Evolutionary conservation across 1,139 yeast genomes (phyloP), one percentile per base, ranked within the genome.

Genomic region (Kurtzmaniella natalensis): DNA sequence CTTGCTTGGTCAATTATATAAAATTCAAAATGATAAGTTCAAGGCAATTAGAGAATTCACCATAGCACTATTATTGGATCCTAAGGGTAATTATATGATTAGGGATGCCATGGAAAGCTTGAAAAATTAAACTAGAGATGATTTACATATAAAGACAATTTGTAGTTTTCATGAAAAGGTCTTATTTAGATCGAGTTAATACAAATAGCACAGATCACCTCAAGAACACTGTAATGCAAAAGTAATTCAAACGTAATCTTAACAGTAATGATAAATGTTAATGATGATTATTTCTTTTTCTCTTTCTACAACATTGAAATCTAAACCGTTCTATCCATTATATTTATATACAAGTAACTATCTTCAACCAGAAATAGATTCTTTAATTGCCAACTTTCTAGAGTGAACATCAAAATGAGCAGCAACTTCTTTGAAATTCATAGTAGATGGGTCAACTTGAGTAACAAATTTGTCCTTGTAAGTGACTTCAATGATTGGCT

Each of bases 1-100:
- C 61, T 61, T 89, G 33, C 66, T 92, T 33, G 98, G 96, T 14
- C 89, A 88, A 53, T 68, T 89, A 40, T 87, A 88, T 65, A 85
- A 83, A 50, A 74, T 82, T 25, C 76, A 82, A 44, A 80, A 82
- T 23, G 79, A 85, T 44, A 81, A 79, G 49, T 78, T 76, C 45
- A 78, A 73, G 43, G 97, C 98, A 1, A 76, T 92, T 29, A 77
- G 78, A 46, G 94, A 87, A 48, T 86, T 85, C 47, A 92, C 97
- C 0, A 77, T 83, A 32, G 97, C 98, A 0, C 70, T 87, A 60
- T 86, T 87, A 50, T 68, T 92, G 46, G 97, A 92, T 58, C 97
- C 97, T 6, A 89, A 88, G 54, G 96, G 96, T 0, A 80, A 87
- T 37, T 94, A 86, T 49, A 65, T 87, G 41, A 86, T 92, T 17